Evolutionary conservation across 1,139 yeast genomes (phyloP).

Genomic region (Debaryomyces udenii): DNA sequence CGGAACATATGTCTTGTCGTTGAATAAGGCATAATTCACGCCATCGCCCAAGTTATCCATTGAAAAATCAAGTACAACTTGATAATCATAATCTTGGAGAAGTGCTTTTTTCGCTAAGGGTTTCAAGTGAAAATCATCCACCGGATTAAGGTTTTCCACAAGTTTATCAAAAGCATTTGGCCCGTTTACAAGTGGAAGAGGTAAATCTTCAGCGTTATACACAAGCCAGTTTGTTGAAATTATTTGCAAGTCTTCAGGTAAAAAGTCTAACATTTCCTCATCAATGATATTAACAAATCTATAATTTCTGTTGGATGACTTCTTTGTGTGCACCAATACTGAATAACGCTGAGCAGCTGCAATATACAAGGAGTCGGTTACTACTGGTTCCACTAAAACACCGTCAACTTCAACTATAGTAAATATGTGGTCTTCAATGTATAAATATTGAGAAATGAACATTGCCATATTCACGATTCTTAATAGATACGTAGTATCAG

Average conservation of each 20-base stretch:
- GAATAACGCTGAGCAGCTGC: slow-evolving; percentile 81
- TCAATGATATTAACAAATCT: slow-evolving; percentile 81
- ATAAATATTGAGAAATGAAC: slow-evolving; percentile 82
- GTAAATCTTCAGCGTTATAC: slow-evolving; percentile 52
- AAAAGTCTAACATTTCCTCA: slow-evolving; percentile 72
- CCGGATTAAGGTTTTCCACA: slow-evolving; percentile 48
- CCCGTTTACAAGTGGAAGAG: slow-evolving; percentile 29
- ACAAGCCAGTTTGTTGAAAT: slow-evolving; percentile 74
- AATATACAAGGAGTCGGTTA: slow-evolving; percentile 62
- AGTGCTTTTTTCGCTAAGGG: slow-evolving; percentile 58
- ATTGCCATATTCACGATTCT: slow-evolving; percentile 84
- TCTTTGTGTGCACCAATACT: slow-evolving; percentile 71
- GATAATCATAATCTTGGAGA: slow-evolving; percentile 67
- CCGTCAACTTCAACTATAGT: slow-evolving; percentile 87
- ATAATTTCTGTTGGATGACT: slow-evolving; percentile 59
- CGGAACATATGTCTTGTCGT: slow-evolving; percentile 71
- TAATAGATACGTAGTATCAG: slow-evolving; percentile 77
- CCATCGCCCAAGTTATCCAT: slow-evolving; percentile 86
- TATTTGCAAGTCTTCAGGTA: slow-evolving; percentile 63
- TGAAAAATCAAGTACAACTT: slow-evolving; percentile 62
- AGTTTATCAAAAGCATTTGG: slow-evolving; percentile 30
- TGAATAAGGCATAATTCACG: slow-evolving; percentile 87
- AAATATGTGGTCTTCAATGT: slow-evolving; percentile 82
- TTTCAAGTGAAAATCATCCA: slow-evolving; percentile 67
- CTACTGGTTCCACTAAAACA: slow-evolving; percentile 66